Base-by-base conservation (phyloP, 805 yeast genomes). In the Kregervanrija pseudodelftensis region DNA sequence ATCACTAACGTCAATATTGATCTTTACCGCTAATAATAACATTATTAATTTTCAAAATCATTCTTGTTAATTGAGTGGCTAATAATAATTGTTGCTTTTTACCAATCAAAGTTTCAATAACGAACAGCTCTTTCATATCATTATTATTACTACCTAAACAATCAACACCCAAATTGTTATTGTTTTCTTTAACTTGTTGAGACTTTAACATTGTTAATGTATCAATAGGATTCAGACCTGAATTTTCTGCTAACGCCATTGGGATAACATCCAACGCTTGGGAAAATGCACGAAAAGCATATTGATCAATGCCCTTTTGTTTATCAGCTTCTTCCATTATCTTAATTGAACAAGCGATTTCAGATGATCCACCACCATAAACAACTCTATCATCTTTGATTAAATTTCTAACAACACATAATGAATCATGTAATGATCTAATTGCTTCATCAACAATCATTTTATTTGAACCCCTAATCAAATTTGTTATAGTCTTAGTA, bases 331-430 rank as follows among this genome's bases (percentile, higher is more conserved):
- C 95, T 41, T 83, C 86, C 46, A 88, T 73, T 12, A 93, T 95
- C 13, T 93, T 95, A 55, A 93, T 69, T 11, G 98, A 89, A 72
- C 95, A 85, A 2, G 96, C 76, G 43, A 93, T 81, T 69, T 93
- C 99, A 33, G 98, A 95, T 16, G 99, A 95, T 54, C 99, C 99
- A 56, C 99, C 99, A 51, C 99, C 99, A 60, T 93, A 93, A n/a
- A 95, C 97, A 39, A 93, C 87, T 65, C 96, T 78, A 63, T 80
- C 83, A 65, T 95, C 98, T 58, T 82, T 79, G 42, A 95, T 83
- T 62, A 93, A 77, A 68, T 93, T 95, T 70, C 99, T 85, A 30
- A 93, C 99, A 38, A 95, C 99, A 70, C 99, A 91, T 46, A 93
- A 70, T 8, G 99, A 86, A 64, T 93, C 99, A 59, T 93, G 98